phyloP scores from a whole-genome alignment of 495 filamentous ascomycete species.

The Thozetella sp. region DNA sequence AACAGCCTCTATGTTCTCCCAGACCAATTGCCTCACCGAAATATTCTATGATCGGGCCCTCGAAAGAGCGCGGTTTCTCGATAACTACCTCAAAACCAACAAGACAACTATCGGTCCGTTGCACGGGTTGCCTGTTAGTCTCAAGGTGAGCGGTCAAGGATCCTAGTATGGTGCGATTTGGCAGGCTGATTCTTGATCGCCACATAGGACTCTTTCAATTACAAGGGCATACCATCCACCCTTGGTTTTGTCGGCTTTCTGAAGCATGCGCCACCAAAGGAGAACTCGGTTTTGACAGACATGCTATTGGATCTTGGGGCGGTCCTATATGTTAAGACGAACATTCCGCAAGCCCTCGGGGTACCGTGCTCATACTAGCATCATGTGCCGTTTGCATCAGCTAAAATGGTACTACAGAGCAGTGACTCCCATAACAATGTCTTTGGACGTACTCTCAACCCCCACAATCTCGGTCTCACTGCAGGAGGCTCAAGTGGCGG shows the following conservation, averaged over 20 bases:
- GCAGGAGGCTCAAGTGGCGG: not conserved
- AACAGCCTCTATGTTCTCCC: not conserved
- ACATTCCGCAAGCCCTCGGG: not conserved
- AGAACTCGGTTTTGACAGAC: slow-evolving; percentile 1
- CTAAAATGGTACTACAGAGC: not conserved
- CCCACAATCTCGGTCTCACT: slow-evolving; percentile 1
- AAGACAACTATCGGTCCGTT: not conserved
- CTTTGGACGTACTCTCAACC: not conserved
- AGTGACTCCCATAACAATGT: slow-evolving; percentile 2
- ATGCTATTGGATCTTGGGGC: slow-evolving; percentile 1
- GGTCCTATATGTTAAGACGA: slow-evolving; percentile 3
- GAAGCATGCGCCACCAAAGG: not conserved
- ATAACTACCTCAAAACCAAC: slow-evolving; percentile 2
- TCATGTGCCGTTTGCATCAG: not conserved
- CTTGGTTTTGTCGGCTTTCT: not conserved
- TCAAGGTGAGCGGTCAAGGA: not conserved
- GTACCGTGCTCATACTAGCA: not conserved
- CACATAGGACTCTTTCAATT: not conserved
- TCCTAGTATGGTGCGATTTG: not conserved
- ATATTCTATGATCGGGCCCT: not conserved
- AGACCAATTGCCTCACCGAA: slow-evolving; percentile 2
- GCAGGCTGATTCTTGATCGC: not conserved
- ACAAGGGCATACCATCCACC: not conserved
- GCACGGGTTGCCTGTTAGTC: not conserved
- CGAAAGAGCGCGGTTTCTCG: not conserved